Evolutionary conservation across 805 yeast species (phyloP).

Genomic region (Starmerella potacharoeniae): DNA sequence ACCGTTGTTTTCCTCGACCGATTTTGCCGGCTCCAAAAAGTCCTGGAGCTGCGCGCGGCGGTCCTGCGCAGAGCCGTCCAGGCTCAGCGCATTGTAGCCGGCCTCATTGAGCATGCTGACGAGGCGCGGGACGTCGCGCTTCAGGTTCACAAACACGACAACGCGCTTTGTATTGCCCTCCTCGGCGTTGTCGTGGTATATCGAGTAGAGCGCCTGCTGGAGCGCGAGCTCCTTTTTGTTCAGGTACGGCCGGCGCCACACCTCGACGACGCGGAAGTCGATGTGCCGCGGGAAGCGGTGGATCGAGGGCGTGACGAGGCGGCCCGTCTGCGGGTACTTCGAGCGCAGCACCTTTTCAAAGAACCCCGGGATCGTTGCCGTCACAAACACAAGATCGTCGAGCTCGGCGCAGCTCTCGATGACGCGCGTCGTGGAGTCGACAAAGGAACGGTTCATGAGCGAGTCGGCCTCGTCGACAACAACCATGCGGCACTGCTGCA

Average conservation of each 20-base stretch:
- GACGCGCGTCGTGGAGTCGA: slow-evolving; percentile 48
- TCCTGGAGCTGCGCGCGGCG: slow-evolving; percentile 39
- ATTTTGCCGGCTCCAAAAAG: slow-evolving; percentile 52
- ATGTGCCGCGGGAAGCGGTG: slow-evolving; percentile 75
- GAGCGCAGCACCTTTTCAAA: slow-evolving; percentile 51
- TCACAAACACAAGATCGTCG: slow-evolving; percentile 59
- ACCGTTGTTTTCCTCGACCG: background rate
- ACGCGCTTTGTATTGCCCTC: slow-evolving; percentile 64
- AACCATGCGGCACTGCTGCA: slow-evolving; percentile 43
- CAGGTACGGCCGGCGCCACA: slow-evolving; percentile 64
- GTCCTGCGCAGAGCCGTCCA: slow-evolving; percentile 44
- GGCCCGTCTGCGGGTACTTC: slow-evolving; percentile 52
- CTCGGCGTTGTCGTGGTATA: slow-evolving; percentile 74
- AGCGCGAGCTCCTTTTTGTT: slow-evolving; percentile 76
- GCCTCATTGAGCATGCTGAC: slow-evolving; percentile 43
- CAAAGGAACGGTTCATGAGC: slow-evolving; percentile 69
- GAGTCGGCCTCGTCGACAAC: slow-evolving; percentile 94
- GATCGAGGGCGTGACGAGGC: slow-evolving; percentile 66
- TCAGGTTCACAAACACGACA: slow-evolving; percentile 73
- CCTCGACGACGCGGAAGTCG: slow-evolving; percentile 63
- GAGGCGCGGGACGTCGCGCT: slow-evolving; percentile 48
- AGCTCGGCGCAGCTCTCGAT: slow-evolving; percentile 43
- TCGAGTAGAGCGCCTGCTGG: slow-evolving; percentile 80
- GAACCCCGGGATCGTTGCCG: slow-evolving; percentile 81
- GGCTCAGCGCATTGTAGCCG: slow-evolving; percentile 51